phyloP scores from a whole-genome alignment of 2,329 filamentous ascomycete species.

The Exophiala dermatitidis region DNA sequence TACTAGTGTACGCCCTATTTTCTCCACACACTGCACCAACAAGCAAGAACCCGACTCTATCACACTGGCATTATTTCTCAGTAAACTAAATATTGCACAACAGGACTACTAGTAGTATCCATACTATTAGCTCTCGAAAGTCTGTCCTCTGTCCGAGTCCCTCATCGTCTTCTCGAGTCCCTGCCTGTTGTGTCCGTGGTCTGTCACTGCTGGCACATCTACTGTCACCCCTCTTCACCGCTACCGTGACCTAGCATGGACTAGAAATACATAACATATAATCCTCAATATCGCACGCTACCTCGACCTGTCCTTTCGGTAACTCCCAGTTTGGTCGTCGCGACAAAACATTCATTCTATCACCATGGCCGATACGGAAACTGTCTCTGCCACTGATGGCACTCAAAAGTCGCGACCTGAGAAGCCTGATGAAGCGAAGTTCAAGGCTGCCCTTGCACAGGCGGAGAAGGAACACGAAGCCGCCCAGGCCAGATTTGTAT shows the following conservation, averaged over 20 bases:
- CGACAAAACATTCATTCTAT: neutral
- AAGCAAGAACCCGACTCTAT: no score
- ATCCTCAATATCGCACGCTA: slow-evolving; percentile 4
- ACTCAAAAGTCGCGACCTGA: slow-evolving; percentile 55
- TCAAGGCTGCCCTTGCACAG: slow-evolving; percentile 68
- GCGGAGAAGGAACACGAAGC: slow-evolving; percentile 81
- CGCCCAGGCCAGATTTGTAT: slow-evolving; percentile 63
- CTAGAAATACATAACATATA: slow-evolving; percentile 8
- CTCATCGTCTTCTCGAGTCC: neutral
- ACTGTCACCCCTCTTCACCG: neutral
- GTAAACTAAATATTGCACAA: no score
- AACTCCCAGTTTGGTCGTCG: slow-evolving; percentile 4
- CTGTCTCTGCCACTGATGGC: slow-evolving; percentile 33
- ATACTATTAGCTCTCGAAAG: neutral
- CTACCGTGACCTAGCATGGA: slow-evolving; percentile 18
- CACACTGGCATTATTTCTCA: no score
- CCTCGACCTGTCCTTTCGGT: slow-evolving; percentile 12
- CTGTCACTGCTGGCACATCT: neutral
- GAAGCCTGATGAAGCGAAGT: slow-evolving; percentile 80
- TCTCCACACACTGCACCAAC: no score
- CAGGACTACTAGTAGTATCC: neutral
- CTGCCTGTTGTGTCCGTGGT: neutral
- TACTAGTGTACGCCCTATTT: no score
- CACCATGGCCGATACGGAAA: slow-evolving; percentile 34
- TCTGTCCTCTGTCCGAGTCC: neutral